Evolutionary conservation across 495 filamentous ascomycete genomes (phyloP), one percentile per base, ranked within the genome.

Genomic region (Tuber calosporum): DNA sequence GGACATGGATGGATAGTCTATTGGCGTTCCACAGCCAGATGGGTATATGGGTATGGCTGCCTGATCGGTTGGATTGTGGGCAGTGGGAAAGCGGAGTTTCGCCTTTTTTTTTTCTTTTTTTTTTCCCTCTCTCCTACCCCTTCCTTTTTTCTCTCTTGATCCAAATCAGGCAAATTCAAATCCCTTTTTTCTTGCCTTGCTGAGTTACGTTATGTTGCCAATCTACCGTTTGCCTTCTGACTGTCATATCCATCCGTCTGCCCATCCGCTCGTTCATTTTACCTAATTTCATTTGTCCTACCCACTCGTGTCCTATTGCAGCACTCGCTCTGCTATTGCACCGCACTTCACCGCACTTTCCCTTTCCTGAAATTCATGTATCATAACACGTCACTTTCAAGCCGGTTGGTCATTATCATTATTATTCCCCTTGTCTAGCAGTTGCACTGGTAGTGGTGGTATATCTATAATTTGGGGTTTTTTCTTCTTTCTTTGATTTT

Each of bases 1-100:
- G 74, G 92, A 96, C 82, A 81, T 81, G 80, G 80, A 81, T 67
- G 70, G 75, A 43, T 76, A 80, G 74, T n/a, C 40, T 48, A 53
- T 77, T 53, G 36, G 72, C 39, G 58, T 75, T 53, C 45, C 22
- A n/a, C 26, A 75, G 69, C 58, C 37, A 26, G 26, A 41, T 67
- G 34, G 37, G 53, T 66, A 73, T 45, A 41, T 67, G 34, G 37
- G 53, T 66, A 73, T 45, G 41, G 26, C 19, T 62, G 17, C 22
- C 67, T 75, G 58, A 11, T 34, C n/a, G n/a, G 42, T 74, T 75
- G 58, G 19, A 20, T 34, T 15, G 42, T 42, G 15, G 41, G 38
- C 36, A 22, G 38, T n/a, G 43, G 37, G 68, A 41, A 34, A 41
- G 75, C 30, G 30, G 69, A 67, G 5, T 69, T 48, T 13, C 69